Conservation (phyloP, 805 yeast species). For the Torulaspora microellipsoides region DNA sequence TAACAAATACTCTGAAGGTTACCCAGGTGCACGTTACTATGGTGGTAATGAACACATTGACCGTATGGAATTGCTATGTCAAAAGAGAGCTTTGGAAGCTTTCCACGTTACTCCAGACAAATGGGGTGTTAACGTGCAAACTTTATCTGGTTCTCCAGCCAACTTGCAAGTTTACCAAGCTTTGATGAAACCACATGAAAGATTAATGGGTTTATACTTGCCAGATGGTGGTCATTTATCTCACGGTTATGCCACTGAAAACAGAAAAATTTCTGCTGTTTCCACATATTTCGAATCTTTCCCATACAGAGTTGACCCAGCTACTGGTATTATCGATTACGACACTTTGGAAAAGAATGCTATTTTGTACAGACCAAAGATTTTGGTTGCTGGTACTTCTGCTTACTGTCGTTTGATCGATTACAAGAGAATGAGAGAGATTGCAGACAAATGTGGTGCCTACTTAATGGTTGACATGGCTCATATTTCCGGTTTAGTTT, state of each 20-base stretch:
- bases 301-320: conserved; percentile 93
- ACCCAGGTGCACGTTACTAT: conserved; percentile 98
- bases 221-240: conserved; percentile 99
- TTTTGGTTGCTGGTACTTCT: conserved; percentile 95
- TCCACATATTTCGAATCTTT: conserved; percentile 96
- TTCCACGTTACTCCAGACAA: conserved; percentile 71
- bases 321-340: conserved; percentile 93
- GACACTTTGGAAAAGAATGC: conserved; percentile 93
- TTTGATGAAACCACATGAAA: conserved; percentile 88
- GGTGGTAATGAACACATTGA: conserved; percentile 98
- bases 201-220: conserved; percentile 95
- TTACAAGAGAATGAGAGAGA: conserved; percentile 92
- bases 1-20: conserved; percentile 98
- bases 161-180: conserved; percentile 96
- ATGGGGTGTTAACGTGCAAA: conserved; percentile 99
- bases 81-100: conserved; percentile 88
- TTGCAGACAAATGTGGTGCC: conserved; percentile 97
- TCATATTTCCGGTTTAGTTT: conserved; percentile 91
- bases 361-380: conserved; percentile 88
- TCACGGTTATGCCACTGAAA: conserved; percentile 95
- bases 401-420: conserved; percentile 97
- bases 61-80: conserved; percentile 88
- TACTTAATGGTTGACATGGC: conserved; percentile 97
- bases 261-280: conserved; percentile 90
- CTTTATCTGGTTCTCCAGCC: conserved; percentile 96